Base-by-base conservation (phyloP, 805 yeast species). In the Starmerella kuoi region DNA sequence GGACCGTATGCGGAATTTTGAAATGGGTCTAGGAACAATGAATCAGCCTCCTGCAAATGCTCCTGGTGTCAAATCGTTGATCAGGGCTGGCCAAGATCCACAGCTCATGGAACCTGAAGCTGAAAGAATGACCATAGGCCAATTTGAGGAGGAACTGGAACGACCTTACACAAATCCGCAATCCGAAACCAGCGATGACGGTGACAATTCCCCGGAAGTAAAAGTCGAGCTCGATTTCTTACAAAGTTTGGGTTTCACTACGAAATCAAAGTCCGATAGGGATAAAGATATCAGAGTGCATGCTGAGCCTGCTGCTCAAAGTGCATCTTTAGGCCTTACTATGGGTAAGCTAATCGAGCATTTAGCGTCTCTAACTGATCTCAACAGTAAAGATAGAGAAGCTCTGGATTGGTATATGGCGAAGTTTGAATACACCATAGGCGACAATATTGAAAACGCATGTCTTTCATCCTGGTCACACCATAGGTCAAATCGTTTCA, bases 381-480 rank as follows among this genome's bases (percentile, higher is more conserved):
- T 65, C n/a, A 53, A 55, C 6, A 59, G 55, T 5, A 51, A 59
- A 32, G 69, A 65, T 34, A 32, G 58, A 18, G 54, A 61, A 6
- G 52, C 65, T 2, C 47, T 65, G 31, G 60, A 59, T 33, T 65
- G 69, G 69, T 62, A 65, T 38, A 55, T 55, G 35, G 66, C 68
- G 11, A 64, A 65, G 42, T 53, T 64, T 26, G 69, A 65, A 52
- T 61, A 60, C 48, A 50, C 55, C 19, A 52, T 57, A 27, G 68
- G 67, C 12, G 57, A 63, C 17, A 42, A 52, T 12, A 46, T 63
- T 18, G 57, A 62, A 37, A 48, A 56, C 23, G 55, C 64, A 21
- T 59, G 67, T 39, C 50, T 65, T 17, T 52, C 60, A 6, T 51
- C 61, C 17, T 65, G 69, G 69, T 63, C 64, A 22, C 68, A 65